phyloP scores from a whole-genome alignment of 176 grass and related monocot genomes.

The Typha latifolia region DNA sequence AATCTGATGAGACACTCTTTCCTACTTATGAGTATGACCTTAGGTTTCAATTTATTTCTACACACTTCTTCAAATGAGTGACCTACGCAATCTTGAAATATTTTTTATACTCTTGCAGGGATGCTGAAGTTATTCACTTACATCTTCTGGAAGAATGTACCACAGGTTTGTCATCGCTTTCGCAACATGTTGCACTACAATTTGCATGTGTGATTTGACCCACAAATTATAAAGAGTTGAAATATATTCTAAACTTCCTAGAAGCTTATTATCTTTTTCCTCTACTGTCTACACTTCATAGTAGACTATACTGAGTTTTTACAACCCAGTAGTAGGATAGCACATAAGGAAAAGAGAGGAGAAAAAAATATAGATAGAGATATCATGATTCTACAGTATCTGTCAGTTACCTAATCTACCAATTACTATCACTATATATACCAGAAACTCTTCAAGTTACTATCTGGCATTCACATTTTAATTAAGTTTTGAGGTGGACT shows the following conservation, averaged over 20 bases:
- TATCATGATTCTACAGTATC: too few relatives aligned
- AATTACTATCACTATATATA: neutral
- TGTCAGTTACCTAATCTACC: too few relatives aligned
- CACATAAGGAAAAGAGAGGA: too few relatives aligned
- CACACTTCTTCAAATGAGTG: neutral
- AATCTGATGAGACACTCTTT: constrained; percentile 90
- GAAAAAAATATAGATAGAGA: too few relatives aligned
- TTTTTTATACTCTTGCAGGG: constrained; percentile 30
- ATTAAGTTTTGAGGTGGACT: neutral
- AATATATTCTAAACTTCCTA: too few relatives aligned
- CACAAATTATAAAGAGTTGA: too few relatives aligned
- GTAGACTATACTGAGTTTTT: too few relatives aligned
- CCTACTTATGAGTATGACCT: constrained; percentile 64
- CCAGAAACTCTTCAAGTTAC: constrained; percentile 1
- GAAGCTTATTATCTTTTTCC: neutral
- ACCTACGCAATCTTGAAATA: neutral
- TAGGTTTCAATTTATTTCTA: neutral
- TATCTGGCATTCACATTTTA: neutral
- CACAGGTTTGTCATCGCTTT: constrained; percentile 42
- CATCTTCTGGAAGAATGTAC: constrained; percentile 82
- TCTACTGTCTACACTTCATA: too few relatives aligned
- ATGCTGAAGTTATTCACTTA: constrained; percentile 49
- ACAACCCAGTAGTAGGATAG: too few relatives aligned
- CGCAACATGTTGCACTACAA: neutral
- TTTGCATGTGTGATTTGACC: too few relatives aligned